Base-by-base conservation (phyloP, 495 filamentous ascomycete genomes). In the Trichoderma orchidacearum region DNA sequence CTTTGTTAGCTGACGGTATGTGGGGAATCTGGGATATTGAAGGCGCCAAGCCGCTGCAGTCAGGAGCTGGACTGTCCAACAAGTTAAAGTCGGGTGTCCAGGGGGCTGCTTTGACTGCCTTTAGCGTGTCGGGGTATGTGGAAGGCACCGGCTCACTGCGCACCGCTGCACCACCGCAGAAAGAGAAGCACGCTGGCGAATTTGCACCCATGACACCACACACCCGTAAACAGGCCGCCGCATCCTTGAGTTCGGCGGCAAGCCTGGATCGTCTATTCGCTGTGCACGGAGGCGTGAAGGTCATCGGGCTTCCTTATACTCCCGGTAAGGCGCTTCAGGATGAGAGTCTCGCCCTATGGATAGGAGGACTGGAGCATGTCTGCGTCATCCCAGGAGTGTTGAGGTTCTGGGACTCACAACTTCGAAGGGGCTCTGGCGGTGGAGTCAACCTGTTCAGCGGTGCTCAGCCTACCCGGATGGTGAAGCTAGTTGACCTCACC, bases 21-120 rank as follows among this genome's bases (percentile, higher is more conserved):
- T 97, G 91, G 91, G 91, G 89, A 3, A 81, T 97, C 28, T 96
- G 92, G 90, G 89, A 94, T 69, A 74, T 91, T 30, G 83, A 89
- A 62, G 83, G 85, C 1, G 76, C 80, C 35, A 58, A 84, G 74
- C 64, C 71, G 64, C 58, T 71, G 66, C 6, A 30, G 9, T 72
- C 77, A 48, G 76, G 67, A 2, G 70, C 64, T 65, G 73, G 60
- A 3, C 68, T 87, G 30, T 78, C 84, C 53, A 79, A 80, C 50
- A 82, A 81, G 61, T 74, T 81, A 1, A 69, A 57, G 34, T 63
- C 69, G 56, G 81, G 83, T n/a, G 78, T 85, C 15, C 77, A 77
- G 52, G 83, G 83, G 15, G 83, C 81, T 15, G 80, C 82, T 6
- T 66, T 84, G 59, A 84, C 85, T 17, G 66, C 75, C 25, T 94